These are phyloP conservation scores for Talaromyces ruber DNA, from an alignment of 495 filamentous ascomycete genomes.

Conservation along the genomic window DNA sequence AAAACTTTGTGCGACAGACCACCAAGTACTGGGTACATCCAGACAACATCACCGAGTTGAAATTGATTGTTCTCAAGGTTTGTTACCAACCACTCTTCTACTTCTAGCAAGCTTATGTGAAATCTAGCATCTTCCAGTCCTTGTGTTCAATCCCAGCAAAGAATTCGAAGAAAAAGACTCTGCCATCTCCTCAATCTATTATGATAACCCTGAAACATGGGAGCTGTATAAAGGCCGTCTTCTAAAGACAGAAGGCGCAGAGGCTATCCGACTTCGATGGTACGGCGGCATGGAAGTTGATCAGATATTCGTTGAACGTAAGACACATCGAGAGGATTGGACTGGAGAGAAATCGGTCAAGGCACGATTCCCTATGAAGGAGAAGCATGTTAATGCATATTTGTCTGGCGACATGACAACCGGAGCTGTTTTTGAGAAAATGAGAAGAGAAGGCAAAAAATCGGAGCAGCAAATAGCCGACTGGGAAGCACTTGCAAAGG, in stretches of 20 bases:
- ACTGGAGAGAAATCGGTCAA: conserved; percentile 99
- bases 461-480: conserved; percentile 80
- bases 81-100: conserved; percentile 6
- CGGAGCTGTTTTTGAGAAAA: conserved; percentile 83
- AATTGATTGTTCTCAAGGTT: conserved; percentile 89
- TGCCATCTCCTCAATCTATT: conserved; percentile 97
- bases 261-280: conserved; percentile 94
- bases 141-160: conserved; percentile 96
- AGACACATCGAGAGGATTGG: conserved; percentile 98
- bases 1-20: conserved; percentile 93
- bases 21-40: conserved; percentile 99
- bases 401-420: conserved; percentile 74
- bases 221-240: conserved; percentile 88
- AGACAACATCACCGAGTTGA: conserved; percentile 97
- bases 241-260: conserved; percentile 96
- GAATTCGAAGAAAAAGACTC: conserved; percentile 85
- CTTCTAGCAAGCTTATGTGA: conserved; percentile 2
- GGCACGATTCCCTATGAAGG: conserved; percentile 87
- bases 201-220: conserved; percentile 88
- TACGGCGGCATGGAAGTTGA: conserved; percentile 94
- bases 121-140: conserved; percentile 74
- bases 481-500: conserved; percentile 78
- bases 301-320: conserved; percentile 93
- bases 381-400: conserved; percentile 93
- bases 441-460: conserved; percentile 89